These are phyloP conservation scores for Apiospora phragmitis DNA, from an alignment of 2,329 filamentous ascomycete species.

Conservation along the genomic window DNA sequence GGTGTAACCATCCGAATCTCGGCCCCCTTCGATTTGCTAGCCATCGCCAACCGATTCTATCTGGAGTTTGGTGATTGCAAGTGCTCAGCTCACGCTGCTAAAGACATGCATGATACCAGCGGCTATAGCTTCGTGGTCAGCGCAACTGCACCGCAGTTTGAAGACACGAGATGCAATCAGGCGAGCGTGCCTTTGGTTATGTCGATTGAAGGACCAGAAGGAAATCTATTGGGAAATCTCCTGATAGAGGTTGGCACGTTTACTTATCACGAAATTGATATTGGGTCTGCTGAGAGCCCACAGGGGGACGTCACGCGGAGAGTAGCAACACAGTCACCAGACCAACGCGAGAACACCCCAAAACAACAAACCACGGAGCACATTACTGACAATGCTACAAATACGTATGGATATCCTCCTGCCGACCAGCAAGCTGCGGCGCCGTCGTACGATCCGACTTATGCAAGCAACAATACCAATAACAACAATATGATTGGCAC, in stretches of 20 bases:
- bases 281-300: conserved; percentile 33
- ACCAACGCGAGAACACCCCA: conserved; percentile 42
- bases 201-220: conserved; percentile 45
- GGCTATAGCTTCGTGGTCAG: conserved; percentile 72
- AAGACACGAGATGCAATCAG: conserved; percentile 50
- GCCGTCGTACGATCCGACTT: conserved; percentile 36
- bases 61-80: conserved; percentile 79
- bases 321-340: conserved; percentile 44
- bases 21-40: conserved; percentile 70
- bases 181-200: conserved; percentile 57
- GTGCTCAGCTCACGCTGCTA: conserved; percentile 66
- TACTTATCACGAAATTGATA: conserved; percentile 42
- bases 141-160: conserved; percentile 66
- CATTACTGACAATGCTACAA: conserved; percentile 46
- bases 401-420: conserved; percentile 57
- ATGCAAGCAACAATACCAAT: conserved; percentile 33
- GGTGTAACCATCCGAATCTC: conserved; percentile 74
- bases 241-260: conserved; percentile 49
- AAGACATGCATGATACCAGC: conserved; percentile 56
- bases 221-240: conserved; percentile 47
- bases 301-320: conserved; percentile 38
- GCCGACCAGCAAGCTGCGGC: conserved; percentile 49
- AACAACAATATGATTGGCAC: conserved; percentile 56
- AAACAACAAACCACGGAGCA: conserved; percentile 32
- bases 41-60: conserved; percentile 60